Base-by-base conservation (phyloP, 371 early-diverging fungal species). In the Paraphysoderma sedebokerense region DNA sequence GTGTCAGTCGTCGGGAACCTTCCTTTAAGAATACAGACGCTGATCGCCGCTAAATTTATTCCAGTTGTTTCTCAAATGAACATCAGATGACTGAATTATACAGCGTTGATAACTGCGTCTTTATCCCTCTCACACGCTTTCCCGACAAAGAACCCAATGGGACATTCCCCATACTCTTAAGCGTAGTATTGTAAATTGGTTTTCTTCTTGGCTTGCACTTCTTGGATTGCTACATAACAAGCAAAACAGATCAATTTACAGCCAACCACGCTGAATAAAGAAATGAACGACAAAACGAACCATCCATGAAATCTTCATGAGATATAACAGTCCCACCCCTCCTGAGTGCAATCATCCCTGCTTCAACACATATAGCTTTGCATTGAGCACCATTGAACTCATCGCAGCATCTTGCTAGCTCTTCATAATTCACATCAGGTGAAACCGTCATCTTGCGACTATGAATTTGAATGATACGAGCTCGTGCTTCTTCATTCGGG, bases 201-300 rank as follows among this genome's bases (percentile, higher is more conserved):
- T 79, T 99, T 99, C 84, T 99, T 99, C 82, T 96, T 98, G 46
- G 99, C 92, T 63, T 98, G 89, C 23, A 99, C 99, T 65, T 99
- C 99, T 59, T 96, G 92, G 45, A 99, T 97, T 46, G 80, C 85
- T 72, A 59, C 40, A 24, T 20, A 9, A 27, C 1, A 32, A 28
- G 5, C 5, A 9, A 15, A 44, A 49, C 17, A 45, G 40, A 1
- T 0, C 15, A 45, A 35, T 35, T 35, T 15, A 35, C 15, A 35
- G 17, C 13, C 15, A 35, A 24, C 36, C 24, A 17, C 12, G 0
- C 24, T 32, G 28, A 11, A 8, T 26, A 47, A 3, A 15, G 5
- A 40, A 39, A 30, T 7, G 27, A 8, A 7, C 17, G 1, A n/a
- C 26, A 28, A n/a, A 48, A 53, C 39, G 46, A 56, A 57, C 92